Evolutionary conservation across 805 yeast species (phyloP), one percentile per base, ranked within the genome.

Genomic region (Kuraishia ogatae): DNA sequence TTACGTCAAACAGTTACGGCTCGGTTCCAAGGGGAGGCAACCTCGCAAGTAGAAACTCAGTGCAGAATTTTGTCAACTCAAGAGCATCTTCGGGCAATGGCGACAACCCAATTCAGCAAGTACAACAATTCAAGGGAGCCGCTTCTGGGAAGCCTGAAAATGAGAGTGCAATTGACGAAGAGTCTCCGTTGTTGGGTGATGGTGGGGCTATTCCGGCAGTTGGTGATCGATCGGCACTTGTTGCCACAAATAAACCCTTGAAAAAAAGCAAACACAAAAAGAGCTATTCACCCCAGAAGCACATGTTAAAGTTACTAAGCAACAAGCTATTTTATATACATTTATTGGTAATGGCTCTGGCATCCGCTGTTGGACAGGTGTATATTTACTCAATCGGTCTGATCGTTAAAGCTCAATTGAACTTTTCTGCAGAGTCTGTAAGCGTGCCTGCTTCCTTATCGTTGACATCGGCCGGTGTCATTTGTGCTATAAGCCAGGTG

Each of bases 311-410:
- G 13, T 56, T 70, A 19, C 43, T 74, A 2, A 64, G 60, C 2
- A 64, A 65, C 43, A 66, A 66, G 20, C 61, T 69, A 1, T 87
- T 83, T 56, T 58, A 83, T 20, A 68, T 76, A 8, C 85, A 82
- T 59, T 84, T 75, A 60, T 50, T 81, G 6, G 73, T 82, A n/a
- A 71, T 85, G 23, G 81, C 87, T 0, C 66, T 80, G 4, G 68
- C 81, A 50, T 80, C 84, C 63, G 85, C 89, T 1, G 72, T 83
- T 49, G 88, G 91, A 2, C 92, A 86, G 64, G 79, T 81, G 66
- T 87, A 86, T 63, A 86, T 87, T 26, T 87, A 77, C 62, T 78
- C 87, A 2, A 84, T 87, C 39, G 96, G 96, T 0, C 87, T 83
- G 62, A 76, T 87, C n/a, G 87, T 85, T 10, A 77, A 71, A 53